phyloP scores from a whole-genome alignment of 495 filamentous ascomycete species.

The Terfezia boudieri region DNA sequence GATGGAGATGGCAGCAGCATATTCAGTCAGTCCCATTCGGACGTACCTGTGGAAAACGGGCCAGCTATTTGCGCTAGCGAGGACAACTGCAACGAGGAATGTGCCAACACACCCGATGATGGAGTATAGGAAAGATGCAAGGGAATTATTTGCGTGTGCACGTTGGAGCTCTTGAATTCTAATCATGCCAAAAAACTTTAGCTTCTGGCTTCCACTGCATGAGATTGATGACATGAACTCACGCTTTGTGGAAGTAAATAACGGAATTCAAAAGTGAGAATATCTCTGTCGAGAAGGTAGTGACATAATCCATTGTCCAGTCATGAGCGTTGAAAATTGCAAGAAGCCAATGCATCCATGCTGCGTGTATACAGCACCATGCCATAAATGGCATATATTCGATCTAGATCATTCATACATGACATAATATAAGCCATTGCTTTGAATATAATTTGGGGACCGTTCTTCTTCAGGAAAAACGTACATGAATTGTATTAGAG shows the following conservation, averaged over 20 bases:
- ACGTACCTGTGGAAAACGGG: conserved; percentile 44
- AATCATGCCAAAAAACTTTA: background rate
- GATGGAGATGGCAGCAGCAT: conserved; percentile 50
- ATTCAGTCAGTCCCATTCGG: conserved; percentile 41
- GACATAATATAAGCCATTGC: background rate
- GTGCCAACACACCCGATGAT: conserved; percentile 52
- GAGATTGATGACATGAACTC: background rate
- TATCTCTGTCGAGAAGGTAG: conserved; percentile 46
- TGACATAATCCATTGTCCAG: conserved; percentile 60
- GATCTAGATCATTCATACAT: conserved; percentile 23
- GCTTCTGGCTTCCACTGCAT: background rate
- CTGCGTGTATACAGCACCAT: conserved; percentile 48
- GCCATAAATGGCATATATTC: conserved; percentile 52
- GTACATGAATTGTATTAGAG: conserved; percentile 32
- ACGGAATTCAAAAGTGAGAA: conserved; percentile 50
- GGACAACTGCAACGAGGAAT: conserved; percentile 41
- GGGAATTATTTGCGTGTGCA: conserved; percentile 33
- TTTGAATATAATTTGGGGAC: background rate
- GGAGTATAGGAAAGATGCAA: conserved; percentile 49
- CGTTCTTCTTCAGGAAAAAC: background rate
- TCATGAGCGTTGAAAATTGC: conserved; percentile 53
- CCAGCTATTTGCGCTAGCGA: conserved; percentile 43
- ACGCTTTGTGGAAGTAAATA: conserved; percentile 55
- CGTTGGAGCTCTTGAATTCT: conserved; percentile 41
- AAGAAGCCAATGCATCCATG: conserved; percentile 46